A percentile compares a stretch with the other conserved stretches of the same genome.
Evolutionary conservation across 2,329 filamentous ascomycete genomes (phyloP).

Genomic region (Ascochyta viciae-villosae): DNA sequence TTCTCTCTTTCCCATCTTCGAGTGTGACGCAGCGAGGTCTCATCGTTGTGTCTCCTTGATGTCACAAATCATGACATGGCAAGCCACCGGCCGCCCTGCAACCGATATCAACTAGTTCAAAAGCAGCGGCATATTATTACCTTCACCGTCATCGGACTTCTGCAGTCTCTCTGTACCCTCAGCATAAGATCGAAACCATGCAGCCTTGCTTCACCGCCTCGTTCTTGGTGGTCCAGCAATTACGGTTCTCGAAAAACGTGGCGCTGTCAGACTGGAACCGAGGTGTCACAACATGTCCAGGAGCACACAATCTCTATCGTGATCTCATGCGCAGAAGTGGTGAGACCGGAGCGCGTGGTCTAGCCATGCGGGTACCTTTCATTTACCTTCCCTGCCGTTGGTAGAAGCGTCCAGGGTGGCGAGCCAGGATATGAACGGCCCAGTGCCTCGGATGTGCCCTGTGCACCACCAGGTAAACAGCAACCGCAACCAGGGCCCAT

Average conservation of each 20-base stretch:
- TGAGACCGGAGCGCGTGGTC: slow-evolving; percentile 10
- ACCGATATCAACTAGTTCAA: neutral
- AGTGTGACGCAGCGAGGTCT: neutral
- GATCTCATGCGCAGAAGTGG: slow-evolving; percentile 1
- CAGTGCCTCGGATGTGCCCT: slow-evolving; percentile 2
- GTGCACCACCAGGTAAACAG: slow-evolving; percentile 7
- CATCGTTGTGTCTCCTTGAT: neutral
- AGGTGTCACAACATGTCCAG: slow-evolving; percentile 8
- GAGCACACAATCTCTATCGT: slow-evolving; percentile 7
- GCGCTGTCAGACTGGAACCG: slow-evolving; percentile 11
- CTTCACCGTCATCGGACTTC: neutral
- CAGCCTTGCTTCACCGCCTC: slow-evolving; percentile 5
- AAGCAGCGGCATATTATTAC: no score
- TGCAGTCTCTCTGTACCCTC: neutral
- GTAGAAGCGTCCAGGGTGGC: slow-evolving; percentile 2
- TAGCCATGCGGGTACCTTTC: slow-evolving; percentile 11
- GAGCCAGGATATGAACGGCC: neutral
- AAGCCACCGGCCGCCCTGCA: neutral
- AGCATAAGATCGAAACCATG: neutral
- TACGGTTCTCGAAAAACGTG: neutral
- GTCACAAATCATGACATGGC: neutral
- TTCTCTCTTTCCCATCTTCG: neutral
- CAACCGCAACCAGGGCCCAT: slow-evolving; percentile 2
- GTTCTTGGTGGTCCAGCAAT: neutral
- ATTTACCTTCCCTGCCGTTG: slow-evolving; percentile 6